phyloP scores from a whole-genome alignment of 192 early-diverging fungal species.

The Backusella westeae region DNA sequence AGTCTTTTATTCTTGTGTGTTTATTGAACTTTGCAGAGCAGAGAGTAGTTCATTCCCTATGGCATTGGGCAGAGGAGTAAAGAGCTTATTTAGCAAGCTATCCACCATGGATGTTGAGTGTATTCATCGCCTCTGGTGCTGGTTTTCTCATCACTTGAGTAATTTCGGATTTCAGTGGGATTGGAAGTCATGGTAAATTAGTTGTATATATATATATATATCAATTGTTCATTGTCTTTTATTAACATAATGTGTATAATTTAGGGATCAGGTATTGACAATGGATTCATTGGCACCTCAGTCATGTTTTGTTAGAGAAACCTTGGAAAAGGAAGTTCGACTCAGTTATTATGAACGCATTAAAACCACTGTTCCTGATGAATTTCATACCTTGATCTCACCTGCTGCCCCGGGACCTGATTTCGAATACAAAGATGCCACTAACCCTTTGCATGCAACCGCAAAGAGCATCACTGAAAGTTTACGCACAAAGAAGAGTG shows the following conservation, averaged over 20 bases:
- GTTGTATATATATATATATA: too few relatives aligned
- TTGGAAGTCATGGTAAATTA: constrained; percentile 78
- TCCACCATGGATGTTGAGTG: constrained; percentile 84
- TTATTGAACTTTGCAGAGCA: constrained; percentile 72
- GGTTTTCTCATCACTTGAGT: constrained; percentile 90
- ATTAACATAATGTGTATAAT: background rate
- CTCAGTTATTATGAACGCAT: constrained; percentile 91
- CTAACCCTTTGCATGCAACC: constrained; percentile 40
- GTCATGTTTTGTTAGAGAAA: constrained; percentile 81
- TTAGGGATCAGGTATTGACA: constrained; percentile 53
- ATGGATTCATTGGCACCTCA: constrained; percentile 53
- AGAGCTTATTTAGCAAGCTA: constrained; percentile 62
- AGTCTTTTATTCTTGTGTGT: constrained; percentile 71
- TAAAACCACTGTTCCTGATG: constrained; percentile 70
- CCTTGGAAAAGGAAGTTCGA: constrained; percentile 81
- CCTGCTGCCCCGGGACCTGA: constrained; percentile 61
- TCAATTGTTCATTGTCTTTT: background rate
- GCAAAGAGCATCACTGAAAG: constrained; percentile 42
- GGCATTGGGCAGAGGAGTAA: constrained; percentile 64
- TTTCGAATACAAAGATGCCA: constrained; percentile 67
- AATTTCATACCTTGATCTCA: constrained; percentile 58
- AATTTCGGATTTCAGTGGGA: constrained; percentile 92
- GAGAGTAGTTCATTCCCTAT: constrained; percentile 57
- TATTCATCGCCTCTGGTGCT: constrained; percentile 78
- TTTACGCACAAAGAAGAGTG: constrained; percentile 44